Percentiles rank a stretch among this genome's conserved stretches.
Evolutionary conservation across 305 asterid species (phyloP).

Genomic region (Caryopteris hybrid): DNA sequence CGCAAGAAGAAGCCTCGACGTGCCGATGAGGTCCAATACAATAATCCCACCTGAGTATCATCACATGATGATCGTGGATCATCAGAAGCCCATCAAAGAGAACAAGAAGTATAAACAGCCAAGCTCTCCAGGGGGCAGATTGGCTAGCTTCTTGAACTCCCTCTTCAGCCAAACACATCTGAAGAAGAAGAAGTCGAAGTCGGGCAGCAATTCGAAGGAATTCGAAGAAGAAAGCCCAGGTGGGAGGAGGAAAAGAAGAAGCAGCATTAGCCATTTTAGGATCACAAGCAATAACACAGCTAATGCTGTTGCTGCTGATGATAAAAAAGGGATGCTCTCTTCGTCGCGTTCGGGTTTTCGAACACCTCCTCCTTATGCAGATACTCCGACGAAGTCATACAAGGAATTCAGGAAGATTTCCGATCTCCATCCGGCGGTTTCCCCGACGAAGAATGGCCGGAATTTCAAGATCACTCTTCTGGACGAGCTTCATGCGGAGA

Average conservation of each 20-base stretch:
- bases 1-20: slow-evolving; percentile 61
- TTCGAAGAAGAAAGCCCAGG: slow-evolving; percentile 25
- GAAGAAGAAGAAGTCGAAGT: slow-evolving; percentile 38
- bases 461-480: slow-evolving; percentile 15
- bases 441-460: slow-evolving; percentile 6
- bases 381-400: slow-evolving; percentile 46
- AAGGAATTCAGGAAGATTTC: slow-evolving; percentile 26
- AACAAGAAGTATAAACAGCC: slow-evolving; percentile 44
- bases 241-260: slow-evolving; percentile 58
- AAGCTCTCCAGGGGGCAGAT: slow-evolving; percentile 44
- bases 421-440: slow-evolving; percentile 13
- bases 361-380: slow-evolving; percentile 43
- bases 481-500: slow-evolving; percentile 19
- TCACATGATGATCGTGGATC: slow-evolving; percentile 16
- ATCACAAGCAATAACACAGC: slow-evolving; percentile 9
- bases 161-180: slow-evolving; percentile 35
- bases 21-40: slow-evolving; percentile 33
- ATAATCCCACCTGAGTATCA: slow-evolving; percentile 22
- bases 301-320: neutral
- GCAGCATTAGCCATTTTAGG: slow-evolving; percentile 61
- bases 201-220: neutral
- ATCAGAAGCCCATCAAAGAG: slow-evolving; percentile 26
- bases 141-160: slow-evolving; percentile 42
- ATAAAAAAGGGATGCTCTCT: slow-evolving; percentile 21
- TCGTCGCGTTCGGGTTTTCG: slow-evolving; percentile 40